Conservation (phyloP, 1,284 basidiomycete genomes). For the Bondarzewia mesenterica region DNA sequence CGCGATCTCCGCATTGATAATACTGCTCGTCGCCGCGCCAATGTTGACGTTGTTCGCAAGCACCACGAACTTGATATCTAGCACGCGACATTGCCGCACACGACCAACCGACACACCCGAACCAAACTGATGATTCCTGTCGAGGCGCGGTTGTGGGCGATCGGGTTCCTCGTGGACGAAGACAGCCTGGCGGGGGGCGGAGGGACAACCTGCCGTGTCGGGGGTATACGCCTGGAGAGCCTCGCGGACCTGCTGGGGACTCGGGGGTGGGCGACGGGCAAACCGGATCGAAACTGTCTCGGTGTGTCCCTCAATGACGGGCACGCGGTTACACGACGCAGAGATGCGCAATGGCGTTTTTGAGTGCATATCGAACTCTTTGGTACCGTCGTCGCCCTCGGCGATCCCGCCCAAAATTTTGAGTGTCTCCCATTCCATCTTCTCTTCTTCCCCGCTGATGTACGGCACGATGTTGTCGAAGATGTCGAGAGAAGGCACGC, state of each 20-base stretch:
- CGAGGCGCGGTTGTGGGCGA: constrained; percentile 90
- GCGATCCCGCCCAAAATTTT: constrained; percentile 90
- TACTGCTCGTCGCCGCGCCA: constrained; percentile 93
- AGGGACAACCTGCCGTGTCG: constrained; percentile 76
- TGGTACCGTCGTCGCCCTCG: constrained; percentile 41
- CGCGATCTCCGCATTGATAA: constrained; percentile 98
- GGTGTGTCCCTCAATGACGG: constrained; percentile 89
- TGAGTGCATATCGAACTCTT: constrained; percentile 81
- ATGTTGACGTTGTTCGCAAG: constrained; percentile 94
- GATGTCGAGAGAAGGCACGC: constrained; percentile 87
- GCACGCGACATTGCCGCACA: constrained; percentile 82
- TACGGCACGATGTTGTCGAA: constrained; percentile 95
- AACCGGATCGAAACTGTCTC: constrained; percentile 89
- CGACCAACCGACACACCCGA: constrained; percentile 91
- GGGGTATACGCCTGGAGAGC: constrained; percentile 72
- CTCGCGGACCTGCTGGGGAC: constrained; percentile 81
- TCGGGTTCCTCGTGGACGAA: constrained; percentile 90
- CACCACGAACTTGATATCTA: constrained; percentile 96
- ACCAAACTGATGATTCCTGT: constrained; percentile 87
- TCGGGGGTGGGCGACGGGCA: constrained; percentile 72
- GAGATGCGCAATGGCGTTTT: constrained; percentile 78
- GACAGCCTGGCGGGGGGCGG: constrained; percentile 83
- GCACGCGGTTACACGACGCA: constrained; percentile 88
- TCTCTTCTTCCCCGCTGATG: constrained; percentile 96
- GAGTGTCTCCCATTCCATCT: constrained; percentile 97